Evolutionary conservation across 768 basidiomycete species (phyloP), one percentile per base, ranked within the genome.

Genomic region (Piloderma croceum): DNA sequence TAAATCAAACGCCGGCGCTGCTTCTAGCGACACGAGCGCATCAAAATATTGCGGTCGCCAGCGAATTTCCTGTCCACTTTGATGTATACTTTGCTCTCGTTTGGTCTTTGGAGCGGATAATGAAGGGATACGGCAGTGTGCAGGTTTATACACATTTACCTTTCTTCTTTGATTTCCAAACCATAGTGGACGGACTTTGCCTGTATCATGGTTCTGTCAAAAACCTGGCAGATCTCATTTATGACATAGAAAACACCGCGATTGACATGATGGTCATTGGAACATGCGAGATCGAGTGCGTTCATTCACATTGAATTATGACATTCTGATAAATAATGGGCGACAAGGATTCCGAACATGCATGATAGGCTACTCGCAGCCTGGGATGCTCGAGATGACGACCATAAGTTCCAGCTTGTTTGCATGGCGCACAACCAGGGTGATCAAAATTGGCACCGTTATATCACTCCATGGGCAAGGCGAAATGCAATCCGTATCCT

Each of bases 221-320:
- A 17, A 33, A 43, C 3, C 48, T 56, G 3, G 52, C 56, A 4
- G 46, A 58, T 11, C 48, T 71, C 15, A 34, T 64, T 3, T 37
- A 52, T 1, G 56, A 56, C 18, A 36, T 68, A 9, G 47, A 48
- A 23, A 44, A 51, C 19, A 45, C 35, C 24, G 53, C 50, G n/a
- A 54, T 67, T n/a, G 68, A 68, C 43, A 19, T 67, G 37, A 48
- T 71, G 15, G 48, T 70, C 6, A 50, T 70, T 2, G 68, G 68
- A n/a, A 70, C 68, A n/a, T 71, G 69, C 48, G 69, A 71, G 46
- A 39, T 65, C 17, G 68, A 71, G 68, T 70, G 37, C 43, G 64
- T 48, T 19, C 4, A 24, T 11, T 19, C 22, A 17, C 11, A 6
- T 34, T 27, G 10, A 29, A 10, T 22, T 15, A 1, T 4, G 3